Evolutionary conservation across 371 early-diverging fungal genomes (phyloP), one percentile per base, ranked within the genome.

Genomic region (Mortierella sp.): DNA sequence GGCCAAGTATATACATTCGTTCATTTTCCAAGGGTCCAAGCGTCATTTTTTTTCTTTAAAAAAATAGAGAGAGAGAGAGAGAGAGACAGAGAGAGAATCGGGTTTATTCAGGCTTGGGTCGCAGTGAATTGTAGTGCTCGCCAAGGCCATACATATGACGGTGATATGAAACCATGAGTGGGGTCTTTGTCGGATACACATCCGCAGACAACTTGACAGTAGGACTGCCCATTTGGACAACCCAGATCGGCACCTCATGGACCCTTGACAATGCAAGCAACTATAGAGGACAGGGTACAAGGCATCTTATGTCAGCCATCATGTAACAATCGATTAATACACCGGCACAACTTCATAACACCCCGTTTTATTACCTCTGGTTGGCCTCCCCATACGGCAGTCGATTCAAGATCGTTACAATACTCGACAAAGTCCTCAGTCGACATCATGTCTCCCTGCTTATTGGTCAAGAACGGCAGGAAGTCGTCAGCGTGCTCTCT

Each of bases 361-460:
- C 39, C 6, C 7, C 7, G 19, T 2, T 31, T 6, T 26, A 14
- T 73, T 84, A 96, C 94, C 86, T 98, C 98, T 6, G 91, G 80
- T 59, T 98, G 94, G 14, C 98, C 98, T 56, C 98, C 98, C 98
- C 98, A 98, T 1, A 87, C 84, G 6, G 97, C 93, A 0, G 95
- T 93, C 28, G 80, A 67, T 53, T 90, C 94, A 21, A 97, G 81
- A 34, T 89, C 89, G 63, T 89, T 63, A 78, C 95, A 95, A 69
- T 97, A 93, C 44, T 76, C 70, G 46, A 82, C 80, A 80, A 90
- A 94, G 63, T 93, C 89, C n/a, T 87, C 90, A 82, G 63, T 5
- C 8, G 56, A 60, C 48, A 69, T 85, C 83, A 91, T 84, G 56
- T 93, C 92, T 6, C 96, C 97, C 21, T 82, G 81, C 43, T 95